Percentiles rank a stretch among this genome's conserved stretches.
phyloP scores from a whole-genome alignment of 2,329 filamentous ascomycete species.

The Cryphonectria radicalis region DNA sequence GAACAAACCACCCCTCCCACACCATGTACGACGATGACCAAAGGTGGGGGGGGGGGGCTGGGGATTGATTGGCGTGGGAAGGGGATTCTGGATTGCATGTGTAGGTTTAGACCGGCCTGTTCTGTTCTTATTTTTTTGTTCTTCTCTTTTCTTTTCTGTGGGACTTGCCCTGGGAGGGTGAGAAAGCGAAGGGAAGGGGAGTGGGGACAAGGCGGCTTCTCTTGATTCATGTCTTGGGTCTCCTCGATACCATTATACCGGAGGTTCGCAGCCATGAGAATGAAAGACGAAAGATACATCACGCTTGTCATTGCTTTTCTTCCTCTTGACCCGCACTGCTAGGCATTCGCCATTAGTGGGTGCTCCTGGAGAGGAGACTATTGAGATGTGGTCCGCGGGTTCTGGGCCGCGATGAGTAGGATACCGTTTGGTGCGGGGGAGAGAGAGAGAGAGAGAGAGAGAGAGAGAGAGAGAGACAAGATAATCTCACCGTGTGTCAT shows the following conservation, averaged over 20 bases:
- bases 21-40: neutral
- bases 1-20: neutral
- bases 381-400: neutral
- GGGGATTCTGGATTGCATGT: slow-evolving; percentile 11
- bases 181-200: too few species aligned
- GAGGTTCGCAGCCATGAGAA: slow-evolving; percentile 5
- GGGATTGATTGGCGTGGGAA: slow-evolving; percentile 8
- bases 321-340: neutral
- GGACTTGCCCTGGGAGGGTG: neutral
- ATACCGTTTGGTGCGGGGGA: neutral
- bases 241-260: slow-evolving; percentile 41
- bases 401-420: neutral
- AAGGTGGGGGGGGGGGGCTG: too few species aligned
- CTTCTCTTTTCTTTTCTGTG: neutral
- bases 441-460: too few species aligned
- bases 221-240: slow-evolving; percentile 9
- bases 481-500: neutral
- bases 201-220: neutral
- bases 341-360: neutral
- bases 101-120: slow-evolving; percentile 19
- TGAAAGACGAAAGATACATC: slow-evolving; percentile 1
- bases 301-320: neutral
- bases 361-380: neutral
- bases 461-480: too few species aligned
- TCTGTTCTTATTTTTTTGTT: neutral